These are phyloP conservation scores for Crepidotus variabilis DNA, from an alignment of 768 basidiomycete species.

Conservation along the genomic window DNA sequence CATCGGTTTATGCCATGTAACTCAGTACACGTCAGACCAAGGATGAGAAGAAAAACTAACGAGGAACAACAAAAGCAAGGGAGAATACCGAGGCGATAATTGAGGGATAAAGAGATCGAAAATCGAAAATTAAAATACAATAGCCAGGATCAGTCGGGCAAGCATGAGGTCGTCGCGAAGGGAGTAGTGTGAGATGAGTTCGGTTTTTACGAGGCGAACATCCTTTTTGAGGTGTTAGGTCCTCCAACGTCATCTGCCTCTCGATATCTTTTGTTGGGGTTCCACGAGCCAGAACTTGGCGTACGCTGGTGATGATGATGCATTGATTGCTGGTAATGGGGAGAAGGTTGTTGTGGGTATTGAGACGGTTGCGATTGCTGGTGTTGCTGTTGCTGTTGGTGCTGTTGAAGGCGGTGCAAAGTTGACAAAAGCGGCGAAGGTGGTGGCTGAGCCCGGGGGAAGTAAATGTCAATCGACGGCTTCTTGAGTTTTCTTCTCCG, in stretches of 20 bases:
- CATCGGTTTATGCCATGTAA: no score
- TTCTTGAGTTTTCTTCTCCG: conserved; percentile 20
- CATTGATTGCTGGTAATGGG: neutral
- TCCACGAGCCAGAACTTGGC: neutral
- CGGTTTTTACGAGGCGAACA: conserved; percentile 3
- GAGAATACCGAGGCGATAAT: neutral
- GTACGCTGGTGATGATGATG: neutral
- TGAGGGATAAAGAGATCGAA: neutral
- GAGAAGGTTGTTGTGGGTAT: neutral
- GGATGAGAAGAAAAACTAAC: neutral
- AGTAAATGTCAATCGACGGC: conserved; percentile 47
- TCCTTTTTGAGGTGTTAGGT: conserved; percentile 16
- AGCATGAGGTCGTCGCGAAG: neutral
- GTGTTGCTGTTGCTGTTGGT: neutral
- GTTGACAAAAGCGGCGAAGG: neutral
- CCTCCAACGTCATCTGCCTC: conserved; percentile 21
- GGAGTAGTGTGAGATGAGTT: neutral
- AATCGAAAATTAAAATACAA: neutral
- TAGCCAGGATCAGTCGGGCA: neutral
- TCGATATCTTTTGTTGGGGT: conserved; percentile 17
- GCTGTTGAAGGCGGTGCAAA: conserved; percentile 3
- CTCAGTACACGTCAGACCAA: neutral
- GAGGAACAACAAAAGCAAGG: neutral
- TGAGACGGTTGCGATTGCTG: neutral
- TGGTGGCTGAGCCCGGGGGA: conserved; percentile 24